Base-by-base conservation (phyloP, 441 rosid species). In the Pelargonium cotyledonis region DNA sequence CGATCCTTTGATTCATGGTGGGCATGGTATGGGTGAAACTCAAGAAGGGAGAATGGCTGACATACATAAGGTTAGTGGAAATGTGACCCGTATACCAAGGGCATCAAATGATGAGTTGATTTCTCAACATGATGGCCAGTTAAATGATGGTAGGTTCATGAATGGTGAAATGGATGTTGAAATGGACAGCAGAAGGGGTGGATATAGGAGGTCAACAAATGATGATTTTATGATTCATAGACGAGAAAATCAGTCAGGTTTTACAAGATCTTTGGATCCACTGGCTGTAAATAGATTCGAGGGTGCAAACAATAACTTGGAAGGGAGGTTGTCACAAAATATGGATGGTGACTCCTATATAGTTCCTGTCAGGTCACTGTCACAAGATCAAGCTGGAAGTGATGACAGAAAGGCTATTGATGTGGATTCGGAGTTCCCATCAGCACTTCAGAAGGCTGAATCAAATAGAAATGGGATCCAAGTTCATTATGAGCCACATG, bases 281-380 rank as follows among this genome's bases (percentile, higher is more conserved):
- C 76, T 83, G 49, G 82, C 88, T 35, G 47, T 83, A 38, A 80
- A 88, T 77, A 84, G 84, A 73, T 85, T 78, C 67, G 94, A 85
- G 75, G 73, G 66, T 75, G 76, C 80, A 71, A 81, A 82, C 73
- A 78, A 75, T 64, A 66, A 79, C 76, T 43, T 75, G 58, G 84
- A 85, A 67, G 72, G 75, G 75, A 80, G 80, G 73, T 79, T 85
- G 66, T 80, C 88, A 10, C 44, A 74, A 49, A 81, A 79, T 80
- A 80, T 82, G 77, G 79, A 80, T 74, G 95, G 85, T 77, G 96
- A 88, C 80, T 92, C 98, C 77, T 86, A 85, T 79, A 83, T 95
- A 31, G 89, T 90, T 80, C 77, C 94, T 7, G 70, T 79, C 68
- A 81, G 89, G 65, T 79, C 89, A 72, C 49, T 66, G 35, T 76